Evolutionary conservation across 1,284 basidiomycete genomes (phyloP).

Genomic region (Cystobasidiaceae sp.): DNA sequence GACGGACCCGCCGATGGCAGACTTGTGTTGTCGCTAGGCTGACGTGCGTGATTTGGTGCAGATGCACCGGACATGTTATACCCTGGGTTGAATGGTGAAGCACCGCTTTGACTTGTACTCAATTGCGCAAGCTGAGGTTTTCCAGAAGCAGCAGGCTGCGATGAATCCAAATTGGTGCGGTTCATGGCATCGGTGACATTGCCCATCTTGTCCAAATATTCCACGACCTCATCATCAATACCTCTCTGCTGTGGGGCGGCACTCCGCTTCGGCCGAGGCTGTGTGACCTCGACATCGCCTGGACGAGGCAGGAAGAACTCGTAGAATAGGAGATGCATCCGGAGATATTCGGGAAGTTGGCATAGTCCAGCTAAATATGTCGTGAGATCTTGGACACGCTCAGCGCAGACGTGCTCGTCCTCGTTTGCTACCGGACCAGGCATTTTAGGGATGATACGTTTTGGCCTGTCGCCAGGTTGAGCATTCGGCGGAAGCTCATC

Average conservation of each 20-base stretch:
- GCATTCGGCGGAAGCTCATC: conserved; percentile 47
- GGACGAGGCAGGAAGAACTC: conserved; percentile 80
- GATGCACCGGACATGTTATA: conserved; percentile 10
- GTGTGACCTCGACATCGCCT: conserved; percentile 64
- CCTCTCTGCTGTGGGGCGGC: background rate
- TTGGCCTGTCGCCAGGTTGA: conserved; percentile 48
- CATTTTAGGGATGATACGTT: conserved; percentile 87
- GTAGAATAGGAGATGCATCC: conserved; percentile 74
- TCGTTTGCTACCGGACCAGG: conserved; percentile 82
- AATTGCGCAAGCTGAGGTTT: conserved; percentile 24
- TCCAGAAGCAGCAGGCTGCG: no score
- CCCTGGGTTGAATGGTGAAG: background rate
- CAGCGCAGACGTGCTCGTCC: conserved; percentile 77
- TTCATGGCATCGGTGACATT: background rate
- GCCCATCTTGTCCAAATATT: conserved; percentile 42
- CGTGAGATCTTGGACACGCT: conserved; percentile 76
- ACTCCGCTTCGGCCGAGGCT: conserved; percentile 3
- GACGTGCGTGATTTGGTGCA: conserved; percentile 2
- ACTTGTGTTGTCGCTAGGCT: background rate
- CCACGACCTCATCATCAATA: conserved; percentile 41
- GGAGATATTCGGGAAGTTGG: conserved; percentile 63
- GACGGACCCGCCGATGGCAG: background rate
- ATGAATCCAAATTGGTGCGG: background rate
- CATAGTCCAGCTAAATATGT: conserved; percentile 80
- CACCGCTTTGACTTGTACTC: conserved; percentile 14